Base-by-base conservation (phyloP, 2,329 filamentous ascomycete genomes). In the Aurifilum marmelostoma region DNA sequence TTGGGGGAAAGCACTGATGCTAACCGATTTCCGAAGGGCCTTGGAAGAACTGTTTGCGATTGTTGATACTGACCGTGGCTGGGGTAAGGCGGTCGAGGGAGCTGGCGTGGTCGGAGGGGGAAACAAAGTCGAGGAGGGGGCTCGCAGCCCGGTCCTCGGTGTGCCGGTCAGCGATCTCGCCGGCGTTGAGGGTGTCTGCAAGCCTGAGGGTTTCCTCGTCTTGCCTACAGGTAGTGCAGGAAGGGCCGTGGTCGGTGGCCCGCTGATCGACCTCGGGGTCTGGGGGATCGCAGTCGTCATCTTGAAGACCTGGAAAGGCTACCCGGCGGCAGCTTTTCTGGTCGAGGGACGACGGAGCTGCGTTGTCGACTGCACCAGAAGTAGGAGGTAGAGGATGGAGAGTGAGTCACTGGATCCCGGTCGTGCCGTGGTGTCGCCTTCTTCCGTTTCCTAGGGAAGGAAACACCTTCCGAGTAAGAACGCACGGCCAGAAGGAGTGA, bases 1-100 rank as follows among this genome's bases (percentile, higher is more conserved):
- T 73, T 97, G 92, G 39, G 95, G 95, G 76, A 98, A 97, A 0
- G 93, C 91, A 77, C 94, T 95, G 76, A 97, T 97, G 84, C 94
- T 97, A 75, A 97, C 91, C 0, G 92, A 92, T 80, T 97, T 97
- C 71, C 94, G 89, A 67, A 97, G 80, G 1, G 90, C 88, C 79
- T 90, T 94, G 34, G 89, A 88, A 6, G 87, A 83, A 41, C 83
- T 82, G 71, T 87, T 89, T 18, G 88, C 80, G 47, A 82, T 83
- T 11, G 65, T 34, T 11, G 88, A 84, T 7, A 84, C 79, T 2
- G 86, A 83, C 69, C 86, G 87, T 24, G 87, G 82, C 21, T 87
- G 83, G 6, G 88, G 85, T 14, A 90, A 79, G 63, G 84, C 82
- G 6, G 85, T 84, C 12, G 82, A 83, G 8, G 87, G 82, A 47